Conservation (phyloP, 2,329 filamentous ascomycete species). For the Cercospora sp. region DNA sequence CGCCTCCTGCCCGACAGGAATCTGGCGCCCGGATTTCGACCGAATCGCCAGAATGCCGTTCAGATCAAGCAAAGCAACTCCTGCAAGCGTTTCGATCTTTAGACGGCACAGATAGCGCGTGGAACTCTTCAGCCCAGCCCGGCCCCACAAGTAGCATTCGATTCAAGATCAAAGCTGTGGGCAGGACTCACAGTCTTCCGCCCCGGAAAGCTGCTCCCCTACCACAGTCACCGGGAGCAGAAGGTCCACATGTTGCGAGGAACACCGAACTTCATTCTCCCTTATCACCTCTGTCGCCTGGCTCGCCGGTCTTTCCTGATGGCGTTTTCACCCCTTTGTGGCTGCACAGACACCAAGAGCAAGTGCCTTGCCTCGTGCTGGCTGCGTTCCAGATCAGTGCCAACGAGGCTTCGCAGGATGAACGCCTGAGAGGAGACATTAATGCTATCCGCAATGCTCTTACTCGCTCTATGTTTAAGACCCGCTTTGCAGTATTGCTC, state of each 20-base stretch:
- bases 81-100: slow-evolving; percentile 57
- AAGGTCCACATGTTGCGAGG: slow-evolving; percentile 32
- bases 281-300: slow-evolving; percentile 83
- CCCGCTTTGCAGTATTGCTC: slow-evolving; percentile 73
- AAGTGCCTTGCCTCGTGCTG: slow-evolving; percentile 76
- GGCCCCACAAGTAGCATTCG: slow-evolving; percentile 31
- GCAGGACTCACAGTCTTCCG: slow-evolving; percentile 67
- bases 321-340: slow-evolving; percentile 79
- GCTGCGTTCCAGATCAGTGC: slow-evolving; percentile 78
- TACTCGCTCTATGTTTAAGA: slow-evolving; percentile 71
- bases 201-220: slow-evolving; percentile 63
- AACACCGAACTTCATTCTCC: slow-evolving; percentile 75
- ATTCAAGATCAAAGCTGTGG: slow-evolving; percentile 51
- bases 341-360: slow-evolving; percentile 84
- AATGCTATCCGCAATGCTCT: slow-evolving; percentile 71
- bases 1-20: slow-evolving; percentile 26
- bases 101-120: slow-evolving; percentile 32
- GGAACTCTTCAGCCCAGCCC: slow-evolving; percentile 33
- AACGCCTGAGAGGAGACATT: slow-evolving; percentile 84
- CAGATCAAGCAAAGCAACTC: slow-evolving; percentile 54
- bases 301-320: slow-evolving; percentile 82
- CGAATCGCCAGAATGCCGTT: slow-evolving; percentile 30
- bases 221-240: slow-evolving; percentile 48
- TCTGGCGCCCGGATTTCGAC: slow-evolving; percentile 33
- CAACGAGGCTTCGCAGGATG: slow-evolving; percentile 77